Base-by-base conservation (phyloP, 2,329 filamentous ascomycete genomes). In the Pseudogymnoascus sp. region DNA sequence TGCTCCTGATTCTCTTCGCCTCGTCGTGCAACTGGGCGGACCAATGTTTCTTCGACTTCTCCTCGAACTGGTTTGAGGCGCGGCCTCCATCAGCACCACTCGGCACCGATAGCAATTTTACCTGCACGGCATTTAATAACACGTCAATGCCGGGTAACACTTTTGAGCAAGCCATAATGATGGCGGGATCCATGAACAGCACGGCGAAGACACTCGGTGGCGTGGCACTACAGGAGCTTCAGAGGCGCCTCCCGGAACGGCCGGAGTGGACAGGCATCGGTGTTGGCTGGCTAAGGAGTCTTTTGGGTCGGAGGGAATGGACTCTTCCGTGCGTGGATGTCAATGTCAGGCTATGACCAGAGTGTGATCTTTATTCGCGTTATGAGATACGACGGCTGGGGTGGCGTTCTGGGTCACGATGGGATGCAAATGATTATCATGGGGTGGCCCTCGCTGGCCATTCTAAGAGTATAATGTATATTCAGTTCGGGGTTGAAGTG, bases 61-160 rank as follows among this genome's bases (percentile, higher is more conserved):
- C 81, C 69, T 89, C 87, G 71, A 91, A 95, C 78, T 97, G 92
- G 93, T 97, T 97, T 76, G 86, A 92, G 69, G 88, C 92, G n/a
- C 84, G 90, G 12, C 75, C 68, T 76, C 65, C 67, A 73, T 69
- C 67, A 21, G 11, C 28, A 60, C 33, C 67, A 66, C 56, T 62
- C 68, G 4, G 65, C 65, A 10, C 62, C 63, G 6, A 63, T 65
- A 10, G 56, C 66, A 56, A 56, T 25, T 21, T 35, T 10, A 63
- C 62, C 40, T 64, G 72, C 38, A 66, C 71, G 42, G 25, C 68
- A 40, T 60, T 69, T 38, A 71, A 73, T 50, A 64, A 67, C 21
- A 65, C 68, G 6, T 61, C 64, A 2, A 64, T 70, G 18, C 64
- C 70, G 8, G 72, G 71, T 40, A 64, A 67, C 38, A 72, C 70